Conservation (phyloP, 2,329 filamentous ascomycete species). For the Pyrenophora graminea region DNA sequence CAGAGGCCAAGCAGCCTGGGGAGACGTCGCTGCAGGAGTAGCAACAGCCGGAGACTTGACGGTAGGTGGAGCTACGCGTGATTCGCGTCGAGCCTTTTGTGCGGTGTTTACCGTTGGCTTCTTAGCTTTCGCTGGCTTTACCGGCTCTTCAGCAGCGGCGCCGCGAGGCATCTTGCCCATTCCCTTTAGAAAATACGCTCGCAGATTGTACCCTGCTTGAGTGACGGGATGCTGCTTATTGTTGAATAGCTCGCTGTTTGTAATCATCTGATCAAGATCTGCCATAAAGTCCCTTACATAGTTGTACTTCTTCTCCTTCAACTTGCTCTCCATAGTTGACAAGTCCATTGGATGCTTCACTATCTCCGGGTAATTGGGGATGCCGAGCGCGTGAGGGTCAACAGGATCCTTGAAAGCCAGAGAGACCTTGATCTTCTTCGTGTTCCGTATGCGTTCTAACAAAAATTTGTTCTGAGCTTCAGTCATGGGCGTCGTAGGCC, state of each 20-base stretch:
- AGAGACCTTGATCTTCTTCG: conserved; percentile 87
- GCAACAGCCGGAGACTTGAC: conserved; percentile 52
- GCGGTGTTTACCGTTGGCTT: conserved; percentile 39
- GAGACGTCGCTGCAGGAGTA: conserved; percentile 47
- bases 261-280: conserved; percentile 77
- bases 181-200: conserved; percentile 63
- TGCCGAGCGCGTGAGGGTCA: conserved; percentile 70
- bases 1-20: conserved; percentile 69
- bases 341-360: conserved; percentile 86
- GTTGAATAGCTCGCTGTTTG: conserved; percentile 83
- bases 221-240: conserved; percentile 76
- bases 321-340: conserved; percentile 75
- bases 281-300: conserved; percentile 72
- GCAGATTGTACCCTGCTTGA: conserved; percentile 65
- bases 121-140: conserved; percentile 61
- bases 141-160: conserved; percentile 56
- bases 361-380: conserved; percentile 74
- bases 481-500: conserved; percentile 50
- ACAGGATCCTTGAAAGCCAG: conserved; percentile 78
- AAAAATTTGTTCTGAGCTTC: conserved; percentile 65
- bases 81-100: conserved; percentile 54
- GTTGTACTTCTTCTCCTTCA: conserved; percentile 72
- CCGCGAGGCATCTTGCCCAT: conserved; percentile 64
- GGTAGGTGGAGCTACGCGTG: conserved; percentile 48
- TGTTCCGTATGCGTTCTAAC: conserved; percentile 67